These are phyloP conservation scores for Pelargonium fulgidum DNA, from an alignment of 441 rosid genomes.

Conservation along the genomic window DNA sequence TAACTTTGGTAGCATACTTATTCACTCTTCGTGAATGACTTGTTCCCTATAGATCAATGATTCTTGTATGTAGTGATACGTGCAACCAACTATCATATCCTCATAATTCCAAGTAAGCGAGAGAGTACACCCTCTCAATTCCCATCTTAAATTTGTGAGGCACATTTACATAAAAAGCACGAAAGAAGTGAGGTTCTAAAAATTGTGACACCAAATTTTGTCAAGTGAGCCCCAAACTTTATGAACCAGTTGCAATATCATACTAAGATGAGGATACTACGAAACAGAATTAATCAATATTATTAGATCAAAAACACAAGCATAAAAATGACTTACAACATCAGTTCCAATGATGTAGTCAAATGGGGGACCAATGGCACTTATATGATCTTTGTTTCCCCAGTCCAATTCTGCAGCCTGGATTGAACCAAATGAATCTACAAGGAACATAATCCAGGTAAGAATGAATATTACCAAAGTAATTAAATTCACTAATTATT, in stretches of 20 bases:
- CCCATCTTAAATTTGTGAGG: not conserved
- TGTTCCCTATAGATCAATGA: not conserved
- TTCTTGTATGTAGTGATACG: not conserved
- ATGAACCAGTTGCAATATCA: not conserved
- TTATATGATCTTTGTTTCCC: slow-evolving; percentile 76
- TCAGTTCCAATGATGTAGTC: slow-evolving; percentile 91
- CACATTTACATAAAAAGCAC: not conserved
- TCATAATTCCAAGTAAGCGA: not conserved
- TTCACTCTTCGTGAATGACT: not conserved
- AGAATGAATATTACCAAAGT: slow-evolving; percentile 7
- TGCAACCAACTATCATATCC: not conserved
- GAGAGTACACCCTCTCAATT: not conserved
- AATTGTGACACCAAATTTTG: not conserved
- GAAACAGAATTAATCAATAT: not conserved
- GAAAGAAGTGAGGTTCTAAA: not conserved
- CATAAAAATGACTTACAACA: slow-evolving; percentile 47
- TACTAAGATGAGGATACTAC: not conserved
- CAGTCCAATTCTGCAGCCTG: slow-evolving; percentile 76
- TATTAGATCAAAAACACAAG: not conserved
- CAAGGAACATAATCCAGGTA: slow-evolving; percentile 21
- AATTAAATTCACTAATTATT: slow-evolving; percentile 5
- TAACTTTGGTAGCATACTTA: not conserved
- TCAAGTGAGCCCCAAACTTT: not conserved
- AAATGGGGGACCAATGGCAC: slow-evolving; percentile 68
- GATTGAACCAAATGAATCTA: slow-evolving; percentile 83